Base-by-base conservation (phyloP, 23 red algal genomes). In the Gracilaria caudata region DNA sequence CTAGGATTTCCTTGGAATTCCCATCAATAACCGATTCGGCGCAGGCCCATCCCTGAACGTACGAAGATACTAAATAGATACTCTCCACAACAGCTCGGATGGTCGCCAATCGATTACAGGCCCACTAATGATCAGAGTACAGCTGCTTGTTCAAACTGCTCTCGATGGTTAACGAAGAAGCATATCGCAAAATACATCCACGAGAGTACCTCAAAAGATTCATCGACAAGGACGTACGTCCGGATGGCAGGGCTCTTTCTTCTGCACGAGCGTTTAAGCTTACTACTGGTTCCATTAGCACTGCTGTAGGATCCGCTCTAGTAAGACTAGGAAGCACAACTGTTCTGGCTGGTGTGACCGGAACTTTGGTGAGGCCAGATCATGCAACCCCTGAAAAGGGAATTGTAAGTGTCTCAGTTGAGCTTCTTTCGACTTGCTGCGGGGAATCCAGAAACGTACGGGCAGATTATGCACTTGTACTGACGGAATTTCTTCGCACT, bases 271-370 rank as follows among this genome's bases (percentile, higher is more conserved):
- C 37, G 24, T 30, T 82, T 10, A 91, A 39, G 36, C 10, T 91
- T 24, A 81, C 75, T 21, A 82, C 63, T 9, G 29, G 77, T 53
- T 81, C 87, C 30, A 75, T 91, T 44, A 74, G 24, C 26, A 91
- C 87, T 12, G 87, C 87, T 20, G 87, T 91, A 6, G 87, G 87
- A 41, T 91, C 87, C 7, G 76, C 87, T 25, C 34, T 91, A 26
- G 36, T 91, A 3, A 91, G 78, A 46, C 8, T 91, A 5, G 87
- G 87, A 19, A 54, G 63, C n/a, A 91, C 87, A 23, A 91, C 87
- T 37, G 87, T 75, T 41, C 73, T 91, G 26, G 87, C 87, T 9
- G 87, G 87, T 7, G 87, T 91, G n/a, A 25, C 60, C 19, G 87
- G 77, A 53, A 82, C 87, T 46, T 63, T 91, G 41, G 60, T 82